phyloP scores from a whole-genome alignment of 2,329 filamentous ascomycete genomes.

The Botryotinia convoluta region DNA sequence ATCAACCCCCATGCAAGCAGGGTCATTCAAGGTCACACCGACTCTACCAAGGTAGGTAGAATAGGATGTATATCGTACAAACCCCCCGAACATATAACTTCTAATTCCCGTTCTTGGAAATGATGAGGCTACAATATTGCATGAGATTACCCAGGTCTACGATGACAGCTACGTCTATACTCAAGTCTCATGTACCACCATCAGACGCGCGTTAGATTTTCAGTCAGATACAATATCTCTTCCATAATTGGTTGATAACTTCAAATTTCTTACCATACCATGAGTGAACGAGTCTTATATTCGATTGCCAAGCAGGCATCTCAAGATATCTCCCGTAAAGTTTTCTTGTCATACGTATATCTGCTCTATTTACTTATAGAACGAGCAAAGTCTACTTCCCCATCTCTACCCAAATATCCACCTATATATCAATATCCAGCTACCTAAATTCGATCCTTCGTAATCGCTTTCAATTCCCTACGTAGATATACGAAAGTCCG shows the following conservation, averaged over 20 bases:
- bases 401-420: too few relatives aligned
- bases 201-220: conserved; percentile 16
- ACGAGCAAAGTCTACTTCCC: background rate
- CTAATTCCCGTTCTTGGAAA: background rate
- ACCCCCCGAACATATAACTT: background rate
- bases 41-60: background rate
- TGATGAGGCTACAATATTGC: background rate
- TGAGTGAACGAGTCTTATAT: background rate
- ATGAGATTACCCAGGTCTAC: background rate
- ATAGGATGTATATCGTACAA: background rate
- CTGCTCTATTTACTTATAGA: background rate
- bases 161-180: background rate
- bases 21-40: conserved; percentile 8
- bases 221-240: background rate
- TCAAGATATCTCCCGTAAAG: background rate
- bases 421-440: background rate
- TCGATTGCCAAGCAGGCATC: conserved; percentile 7
- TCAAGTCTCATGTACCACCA: background rate
- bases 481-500: background rate
- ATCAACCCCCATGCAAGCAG: conserved; percentile 2
- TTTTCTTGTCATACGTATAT: background rate
- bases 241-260: background rate
- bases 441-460: background rate
- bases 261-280: background rate
- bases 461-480: background rate